Percentiles rank a stretch among this genome's conserved stretches.
Evolutionary conservation across 1,139 yeast species (phyloP).

Genomic region (Meyerozyma smithsonii): DNA sequence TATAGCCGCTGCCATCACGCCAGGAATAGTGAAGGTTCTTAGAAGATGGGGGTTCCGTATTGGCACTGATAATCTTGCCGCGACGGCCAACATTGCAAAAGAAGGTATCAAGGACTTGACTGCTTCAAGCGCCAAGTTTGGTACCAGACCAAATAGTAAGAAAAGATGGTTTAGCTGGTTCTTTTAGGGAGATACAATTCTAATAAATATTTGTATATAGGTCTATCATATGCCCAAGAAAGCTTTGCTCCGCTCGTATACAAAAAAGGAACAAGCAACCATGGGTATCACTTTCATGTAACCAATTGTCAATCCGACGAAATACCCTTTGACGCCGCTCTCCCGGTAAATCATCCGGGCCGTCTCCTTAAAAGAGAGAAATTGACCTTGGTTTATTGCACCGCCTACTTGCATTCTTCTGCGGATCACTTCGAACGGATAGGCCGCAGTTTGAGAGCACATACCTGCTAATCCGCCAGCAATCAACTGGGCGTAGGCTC

Average conservation of each 20-base stretch:
- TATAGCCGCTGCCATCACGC: slow-evolving; percentile 88
- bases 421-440: slow-evolving; percentile 93
- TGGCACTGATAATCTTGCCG: slow-evolving; percentile 45
- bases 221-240: slow-evolving; percentile 47
- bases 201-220: slow-evolving; percentile 7
- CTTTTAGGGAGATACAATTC: slow-evolving; percentile 24
- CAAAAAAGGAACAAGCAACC: slow-evolving; percentile 95
- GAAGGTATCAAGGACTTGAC: slow-evolving; percentile 32
- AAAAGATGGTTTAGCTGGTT: slow-evolving; percentile 65
- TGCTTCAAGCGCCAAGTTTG: slow-evolving; percentile 45
- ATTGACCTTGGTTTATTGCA: slow-evolving; percentile 59
- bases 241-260: slow-evolving; percentile 81
- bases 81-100: slow-evolving; percentile 35
- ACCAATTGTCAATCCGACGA: slow-evolving; percentile 92
- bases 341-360: slow-evolving; percentile 59
- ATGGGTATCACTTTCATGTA: slow-evolving; percentile 93
- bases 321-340: slow-evolving; percentile 79
- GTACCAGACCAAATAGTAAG: slow-evolving; percentile 44
- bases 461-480: slow-evolving; percentile 97
- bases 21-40: slow-evolving; percentile 61
- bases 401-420: slow-evolving; percentile 97
- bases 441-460: slow-evolving; percentile 93
- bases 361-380: slow-evolving; percentile 49
- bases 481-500: slow-evolving; percentile 84
- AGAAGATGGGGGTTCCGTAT: slow-evolving; percentile 79